Conservation (phyloP, 306 rosid species). For the Inga leiocalycina region DNA sequence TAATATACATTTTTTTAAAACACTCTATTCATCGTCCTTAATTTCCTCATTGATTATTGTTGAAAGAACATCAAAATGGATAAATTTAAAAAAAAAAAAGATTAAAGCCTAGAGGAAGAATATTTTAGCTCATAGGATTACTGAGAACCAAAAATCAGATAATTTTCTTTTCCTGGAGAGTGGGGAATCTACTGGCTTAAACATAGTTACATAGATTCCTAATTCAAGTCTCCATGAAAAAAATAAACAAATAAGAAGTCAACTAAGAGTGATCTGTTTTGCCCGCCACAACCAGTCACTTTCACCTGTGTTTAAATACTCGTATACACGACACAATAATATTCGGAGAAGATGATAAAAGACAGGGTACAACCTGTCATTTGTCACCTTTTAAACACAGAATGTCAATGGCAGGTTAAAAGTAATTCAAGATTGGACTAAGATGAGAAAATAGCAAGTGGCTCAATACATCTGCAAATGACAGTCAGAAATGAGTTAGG, state of each 20-base stretch:
- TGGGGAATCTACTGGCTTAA: not conserved
- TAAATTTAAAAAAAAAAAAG: too few species aligned
- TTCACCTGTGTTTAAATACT: not conserved
- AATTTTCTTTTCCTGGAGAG: not conserved
- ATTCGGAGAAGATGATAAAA: not conserved
- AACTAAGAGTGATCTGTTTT: not conserved
- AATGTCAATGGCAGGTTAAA: not conserved
- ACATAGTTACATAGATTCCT: not conserved
- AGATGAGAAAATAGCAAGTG: not conserved
- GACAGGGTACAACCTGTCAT: not conserved
- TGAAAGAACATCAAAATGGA: too few species aligned
- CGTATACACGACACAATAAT: not conserved
- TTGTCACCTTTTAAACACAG: not conserved
- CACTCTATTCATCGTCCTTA: rapidly evolving
- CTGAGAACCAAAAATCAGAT: not conserved
- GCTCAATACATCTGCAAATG: not conserved
- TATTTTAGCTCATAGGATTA: not conserved
- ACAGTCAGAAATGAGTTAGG: not conserved
- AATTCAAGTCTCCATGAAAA: not conserved
- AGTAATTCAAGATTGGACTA: not conserved
- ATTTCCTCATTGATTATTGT: too few species aligned
- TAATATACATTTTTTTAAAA: too few species aligned
- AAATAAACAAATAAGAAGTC: not conserved
- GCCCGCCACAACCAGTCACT: not conserved
- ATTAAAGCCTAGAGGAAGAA: too few species aligned